A percentile compares a stretch with the other conserved stretches of the same genome.
phyloP scores from a whole-genome alignment of 345 rosid species.

The Syzygium aromaticum region DNA sequence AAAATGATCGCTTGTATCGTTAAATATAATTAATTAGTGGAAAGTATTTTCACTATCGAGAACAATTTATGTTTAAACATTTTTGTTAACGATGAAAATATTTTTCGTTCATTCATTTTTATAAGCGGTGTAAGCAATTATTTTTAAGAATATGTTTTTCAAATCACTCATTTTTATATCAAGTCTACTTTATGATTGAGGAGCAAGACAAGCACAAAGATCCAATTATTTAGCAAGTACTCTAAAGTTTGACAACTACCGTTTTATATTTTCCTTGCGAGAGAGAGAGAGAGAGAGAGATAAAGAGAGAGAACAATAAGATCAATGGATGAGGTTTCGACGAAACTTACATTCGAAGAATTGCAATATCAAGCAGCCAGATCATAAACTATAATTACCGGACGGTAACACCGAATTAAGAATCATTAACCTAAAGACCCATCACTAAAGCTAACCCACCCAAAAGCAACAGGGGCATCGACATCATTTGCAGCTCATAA shows the following conservation, averaged over 20 bases:
- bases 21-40: no score
- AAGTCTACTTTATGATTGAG: background rate
- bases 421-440: background rate
- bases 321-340: background rate
- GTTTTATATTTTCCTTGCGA: background rate
- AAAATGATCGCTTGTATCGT: background rate
- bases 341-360: background rate
- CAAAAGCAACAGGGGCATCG: background rate
- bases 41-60: no score
- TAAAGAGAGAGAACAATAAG: background rate
- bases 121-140: no score
- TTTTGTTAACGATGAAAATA: no score
- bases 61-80: no score
- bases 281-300: background rate
- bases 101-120: no score
- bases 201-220: background rate
- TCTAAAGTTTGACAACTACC: background rate
- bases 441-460: background rate
- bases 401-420: background rate
- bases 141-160: no score
- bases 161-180: background rate
- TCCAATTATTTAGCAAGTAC: background rate
- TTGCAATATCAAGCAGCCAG: background rate
- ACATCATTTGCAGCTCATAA: background rate
- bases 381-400: background rate